These are phyloP conservation scores for Strobilomyces confusus DNA, from an alignment of 768 basidiomycete species.

Conservation along the genomic window DNA sequence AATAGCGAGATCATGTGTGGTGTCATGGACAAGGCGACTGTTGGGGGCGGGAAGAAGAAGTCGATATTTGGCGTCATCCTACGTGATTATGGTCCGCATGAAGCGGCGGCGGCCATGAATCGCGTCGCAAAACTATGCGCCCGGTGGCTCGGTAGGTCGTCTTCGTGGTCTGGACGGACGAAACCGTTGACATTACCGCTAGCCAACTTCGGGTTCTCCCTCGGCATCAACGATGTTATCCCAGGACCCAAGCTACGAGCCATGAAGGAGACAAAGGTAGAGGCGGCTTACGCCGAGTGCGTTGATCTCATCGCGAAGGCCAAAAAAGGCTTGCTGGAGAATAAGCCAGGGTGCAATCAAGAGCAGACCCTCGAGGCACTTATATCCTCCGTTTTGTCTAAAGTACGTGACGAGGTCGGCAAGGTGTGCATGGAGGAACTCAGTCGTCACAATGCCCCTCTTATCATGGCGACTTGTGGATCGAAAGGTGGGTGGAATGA, in stretches of 20 bases:
- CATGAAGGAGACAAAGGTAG: conserved; percentile 83
- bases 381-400: conserved; percentile 89
- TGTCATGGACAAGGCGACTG: conserved; percentile 96
- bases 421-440: conserved; percentile 98
- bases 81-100: conserved; percentile 93
- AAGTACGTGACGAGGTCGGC: conserved; percentile 93
- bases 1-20: conserved; percentile 99
- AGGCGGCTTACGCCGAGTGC: conserved; percentile 85
- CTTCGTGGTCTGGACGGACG: neutral
- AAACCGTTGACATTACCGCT: conserved; percentile 7
- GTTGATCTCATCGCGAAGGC: conserved; percentile 83
- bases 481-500: conserved; percentile 72
- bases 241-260: conserved; percentile 79
- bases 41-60: conserved; percentile 98
- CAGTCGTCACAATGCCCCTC: conserved; percentile 93
- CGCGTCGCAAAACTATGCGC: conserved; percentile 93
- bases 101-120: conserved; percentile 94
- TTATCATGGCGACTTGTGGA: conserved; percentile 99
- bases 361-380: conserved; percentile 96
- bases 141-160: conserved; percentile 76
- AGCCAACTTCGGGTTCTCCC: conserved; percentile 97
- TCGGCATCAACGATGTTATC: conserved; percentile 98
- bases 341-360: conserved; percentile 96
- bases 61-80: conserved; percentile 98
- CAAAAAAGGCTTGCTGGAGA: conserved; percentile 88